Base-by-base conservation (phyloP, 2,329 filamentous ascomycete genomes). In the Cytospora leucostoma region DNA sequence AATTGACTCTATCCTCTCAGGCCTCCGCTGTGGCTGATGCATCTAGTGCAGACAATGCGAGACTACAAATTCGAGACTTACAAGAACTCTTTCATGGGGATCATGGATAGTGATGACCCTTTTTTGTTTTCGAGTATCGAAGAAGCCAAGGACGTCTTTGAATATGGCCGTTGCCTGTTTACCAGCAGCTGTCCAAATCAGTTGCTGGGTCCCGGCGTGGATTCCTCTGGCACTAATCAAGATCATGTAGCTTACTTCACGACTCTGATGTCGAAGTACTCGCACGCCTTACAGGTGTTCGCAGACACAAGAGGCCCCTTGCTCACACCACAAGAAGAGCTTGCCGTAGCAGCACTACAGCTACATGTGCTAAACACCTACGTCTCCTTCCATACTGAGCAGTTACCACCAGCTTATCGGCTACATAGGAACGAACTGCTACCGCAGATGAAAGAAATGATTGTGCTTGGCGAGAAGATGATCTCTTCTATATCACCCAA, bases 341-440 rank as follows among this genome's bases (percentile, higher is more conserved):
- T 40, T n/a, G 37, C 53, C 34, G 21, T 10, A 27, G 53, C 35
- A 38, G 35, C 53, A 37, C 53, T 44, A 37, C 53, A 40, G 53
- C 53, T 56, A 27, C 53, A 56, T n/a, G 37, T 33, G 35, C 21
- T 56, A 13, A 56, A 56, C 7, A 40, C 34, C 53, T 56, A 56
- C 12, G 37, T 56, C 19, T 56, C 33, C 40, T 44, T 56, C 21
- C 32, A n/a, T 10, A 21, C 6, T 21, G 13, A 56, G 35, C 32
- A 44, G 4, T 37, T 56, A 2, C 53, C 53, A 19, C 35, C 19
- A 7, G 53, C 37, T 2, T 56, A 17, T 37, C 53, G 35, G n/a
- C 37, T 27, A 56, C 53, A n/a, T 4, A 17, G 11, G 19, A 12
- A 56, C 12, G 17, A 13, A 32, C 37, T 56, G 7, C n/a, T 56